Evolutionary conservation across 129 eudicot species (phyloP).

Genomic region (Saussurea involucrata): DNA sequence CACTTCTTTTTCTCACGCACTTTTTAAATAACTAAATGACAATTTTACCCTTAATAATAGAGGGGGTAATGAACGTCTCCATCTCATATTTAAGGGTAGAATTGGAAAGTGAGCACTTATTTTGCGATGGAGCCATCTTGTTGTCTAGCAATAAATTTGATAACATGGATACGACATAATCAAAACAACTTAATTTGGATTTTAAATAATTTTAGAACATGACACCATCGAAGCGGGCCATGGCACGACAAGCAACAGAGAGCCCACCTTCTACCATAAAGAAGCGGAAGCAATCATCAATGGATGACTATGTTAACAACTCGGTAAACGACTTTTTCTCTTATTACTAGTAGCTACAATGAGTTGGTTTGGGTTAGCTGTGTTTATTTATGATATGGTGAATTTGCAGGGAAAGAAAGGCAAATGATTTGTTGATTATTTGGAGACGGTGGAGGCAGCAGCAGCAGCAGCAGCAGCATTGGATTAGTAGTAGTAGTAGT

Average conservation of each 20-base stretch:
- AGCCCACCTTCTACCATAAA: slow-evolving; percentile 66
- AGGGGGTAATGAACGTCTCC: neutral
- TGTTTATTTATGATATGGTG: neutral
- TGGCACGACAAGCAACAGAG: slow-evolving; percentile 74
- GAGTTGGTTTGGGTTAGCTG: neutral
- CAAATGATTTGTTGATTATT: slow-evolving; percentile 39
- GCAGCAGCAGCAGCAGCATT: neutral
- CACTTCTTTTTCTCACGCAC: neutral
- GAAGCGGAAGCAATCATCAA: slow-evolving; percentile 75
- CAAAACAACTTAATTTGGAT: neutral
- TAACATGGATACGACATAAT: neutral
- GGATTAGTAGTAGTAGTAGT: slow-evolving; percentile 11
- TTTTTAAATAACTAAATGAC: neutral
- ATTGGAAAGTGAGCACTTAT: neutral
- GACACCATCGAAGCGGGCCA: slow-evolving; percentile 82
- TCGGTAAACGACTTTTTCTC: slow-evolving; percentile 39
- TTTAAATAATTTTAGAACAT: slow-evolving; percentile 36
- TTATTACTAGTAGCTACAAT: neutral
- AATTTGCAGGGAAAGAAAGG: slow-evolving; percentile 65
- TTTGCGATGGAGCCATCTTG: neutral
- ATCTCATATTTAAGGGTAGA: neutral
- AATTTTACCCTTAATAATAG: neutral
- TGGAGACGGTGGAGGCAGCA: slow-evolving; percentile 5
- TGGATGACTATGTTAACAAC: slow-evolving; percentile 82
- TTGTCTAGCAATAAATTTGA: neutral